These are phyloP conservation scores for Fusarium hostae DNA, from an alignment of 2,329 filamentous ascomycete genomes.

Conservation along the genomic window DNA sequence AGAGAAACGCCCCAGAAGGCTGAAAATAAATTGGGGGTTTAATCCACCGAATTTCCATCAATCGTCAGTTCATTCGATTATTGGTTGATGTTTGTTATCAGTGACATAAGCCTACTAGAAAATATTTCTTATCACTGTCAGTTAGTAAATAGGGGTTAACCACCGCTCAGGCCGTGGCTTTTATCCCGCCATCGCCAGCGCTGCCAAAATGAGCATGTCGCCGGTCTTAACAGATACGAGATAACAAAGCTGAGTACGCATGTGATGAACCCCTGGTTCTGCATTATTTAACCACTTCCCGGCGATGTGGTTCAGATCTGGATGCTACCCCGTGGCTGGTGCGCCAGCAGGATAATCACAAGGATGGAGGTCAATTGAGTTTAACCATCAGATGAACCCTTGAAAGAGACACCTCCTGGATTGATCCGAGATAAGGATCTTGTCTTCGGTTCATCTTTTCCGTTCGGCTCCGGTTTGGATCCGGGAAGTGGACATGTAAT, in stretches of 20 bases:
- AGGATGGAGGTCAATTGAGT: not conserved
- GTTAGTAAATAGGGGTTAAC: not conserved
- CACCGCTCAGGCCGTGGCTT: not conserved
- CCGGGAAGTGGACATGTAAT: not conserved
- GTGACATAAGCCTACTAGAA: not conserved
- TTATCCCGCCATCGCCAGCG: not conserved
- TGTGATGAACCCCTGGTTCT: not conserved
- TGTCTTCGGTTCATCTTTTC: not conserved
- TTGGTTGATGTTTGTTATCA: not conserved
- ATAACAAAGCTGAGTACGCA: not conserved
- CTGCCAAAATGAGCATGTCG: not conserved
- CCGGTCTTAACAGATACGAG: not conserved
- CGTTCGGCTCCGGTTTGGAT: not conserved
- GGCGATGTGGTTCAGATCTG: constrained; percentile 22
- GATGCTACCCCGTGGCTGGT: constrained; percentile 3
- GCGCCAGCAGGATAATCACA: not conserved
- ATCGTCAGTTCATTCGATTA: not conserved
- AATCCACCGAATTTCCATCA: not conserved
- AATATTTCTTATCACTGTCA: not conserved
- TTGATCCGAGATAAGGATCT: not conserved
- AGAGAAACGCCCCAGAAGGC: not conserved
- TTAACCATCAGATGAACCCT: not conserved
- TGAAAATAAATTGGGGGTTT: not conserved
- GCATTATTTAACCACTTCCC: not conserved
- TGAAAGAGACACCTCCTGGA: not conserved